These are phyloP conservation scores for Colletotrichum karsti DNA, from an alignment of 2,329 filamentous ascomycete genomes.

Conservation along the genomic window DNA sequence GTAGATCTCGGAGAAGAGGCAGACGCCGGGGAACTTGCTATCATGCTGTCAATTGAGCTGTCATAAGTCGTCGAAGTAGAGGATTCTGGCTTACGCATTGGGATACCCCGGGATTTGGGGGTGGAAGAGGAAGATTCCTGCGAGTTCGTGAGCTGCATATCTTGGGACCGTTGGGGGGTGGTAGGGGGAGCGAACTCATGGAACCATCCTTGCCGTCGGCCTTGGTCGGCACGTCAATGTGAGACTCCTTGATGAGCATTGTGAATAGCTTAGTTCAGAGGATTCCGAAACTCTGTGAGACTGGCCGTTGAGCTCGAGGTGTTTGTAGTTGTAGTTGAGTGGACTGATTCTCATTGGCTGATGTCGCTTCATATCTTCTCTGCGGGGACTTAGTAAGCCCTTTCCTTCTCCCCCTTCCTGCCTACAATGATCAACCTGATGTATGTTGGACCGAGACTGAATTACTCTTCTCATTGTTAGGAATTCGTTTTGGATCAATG, in stretches of 20 bases:
- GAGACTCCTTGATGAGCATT: conserved; percentile 65
- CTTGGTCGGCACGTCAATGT: conserved; percentile 58
- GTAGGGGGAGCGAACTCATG: conserved; percentile 52
- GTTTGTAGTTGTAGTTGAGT: conserved; percentile 20
- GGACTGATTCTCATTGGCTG: conserved; percentile 19
- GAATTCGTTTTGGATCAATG: no score
- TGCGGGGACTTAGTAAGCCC: conserved; percentile 26
- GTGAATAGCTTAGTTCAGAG: background rate
- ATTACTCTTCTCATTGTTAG: no score
- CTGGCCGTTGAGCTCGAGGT: background rate
- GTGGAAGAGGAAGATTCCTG: conserved; percentile 91
- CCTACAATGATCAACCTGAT: background rate
- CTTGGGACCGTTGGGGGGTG: background rate
- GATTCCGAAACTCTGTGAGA: background rate
- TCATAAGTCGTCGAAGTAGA: no score
- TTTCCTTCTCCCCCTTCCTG: background rate
- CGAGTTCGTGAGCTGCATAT: background rate
- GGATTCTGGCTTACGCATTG: conserved; percentile 68
- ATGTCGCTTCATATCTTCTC: background rate
- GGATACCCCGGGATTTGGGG: conserved; percentile 86
- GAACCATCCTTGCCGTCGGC: conserved; percentile 62
- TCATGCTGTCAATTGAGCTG: background rate
- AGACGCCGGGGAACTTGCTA: conserved; percentile 82
- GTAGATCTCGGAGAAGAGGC: conserved; percentile 94
- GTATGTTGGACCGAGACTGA: background rate